phyloP scores from a whole-genome alignment of 2,329 filamentous ascomycete species.

The Phaeoacremonium minimum region DNA sequence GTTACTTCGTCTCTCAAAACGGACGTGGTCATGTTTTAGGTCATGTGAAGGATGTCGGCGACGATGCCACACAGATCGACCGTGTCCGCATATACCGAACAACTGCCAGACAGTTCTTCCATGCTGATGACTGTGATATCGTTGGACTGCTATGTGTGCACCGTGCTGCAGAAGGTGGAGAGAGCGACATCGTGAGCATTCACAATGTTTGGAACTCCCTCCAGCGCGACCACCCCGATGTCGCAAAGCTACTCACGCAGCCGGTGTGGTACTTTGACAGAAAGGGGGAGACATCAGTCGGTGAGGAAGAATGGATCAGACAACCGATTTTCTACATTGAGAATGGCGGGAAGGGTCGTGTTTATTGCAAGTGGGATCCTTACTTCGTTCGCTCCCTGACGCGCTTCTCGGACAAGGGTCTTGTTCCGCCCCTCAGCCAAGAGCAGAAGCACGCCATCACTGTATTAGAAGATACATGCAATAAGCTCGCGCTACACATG shows the following conservation, averaged over 20 bases:
- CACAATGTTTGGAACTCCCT: constrained; percentile 81
- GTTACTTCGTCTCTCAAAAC: constrained; percentile 87
- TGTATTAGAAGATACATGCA: constrained; percentile 73
- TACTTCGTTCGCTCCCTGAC: constrained; percentile 77
- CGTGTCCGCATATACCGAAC: constrained; percentile 88
- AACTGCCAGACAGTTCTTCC: constrained; percentile 80
- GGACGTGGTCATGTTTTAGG: constrained; percentile 79
- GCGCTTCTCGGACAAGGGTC: constrained; percentile 64
- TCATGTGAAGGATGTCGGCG: constrained; percentile 84
- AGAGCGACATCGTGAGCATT: constrained; percentile 74
- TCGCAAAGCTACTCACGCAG: constrained; percentile 68
- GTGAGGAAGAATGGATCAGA: constrained; percentile 70
- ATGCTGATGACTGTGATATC: constrained; percentile 77
- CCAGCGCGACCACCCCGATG: constrained; percentile 70
- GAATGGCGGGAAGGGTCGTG: constrained; percentile 57
- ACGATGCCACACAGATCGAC: constrained; percentile 76
- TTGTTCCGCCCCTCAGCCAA: constrained; percentile 62
- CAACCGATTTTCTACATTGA: constrained; percentile 75
- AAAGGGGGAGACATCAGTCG: constrained; percentile 74
- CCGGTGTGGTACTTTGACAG: constrained; percentile 92
- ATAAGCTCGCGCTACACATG: constrained; percentile 75
- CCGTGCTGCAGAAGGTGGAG: constrained; percentile 73
- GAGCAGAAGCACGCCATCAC: constrained; percentile 65
- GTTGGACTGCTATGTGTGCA: constrained; percentile 81
- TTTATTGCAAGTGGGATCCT: constrained; percentile 86